Evolutionary conservation across 2,329 filamentous ascomycete species (phyloP), one percentile per base, ranked within the genome.

Genomic region (Botrytis medusae): DNA sequence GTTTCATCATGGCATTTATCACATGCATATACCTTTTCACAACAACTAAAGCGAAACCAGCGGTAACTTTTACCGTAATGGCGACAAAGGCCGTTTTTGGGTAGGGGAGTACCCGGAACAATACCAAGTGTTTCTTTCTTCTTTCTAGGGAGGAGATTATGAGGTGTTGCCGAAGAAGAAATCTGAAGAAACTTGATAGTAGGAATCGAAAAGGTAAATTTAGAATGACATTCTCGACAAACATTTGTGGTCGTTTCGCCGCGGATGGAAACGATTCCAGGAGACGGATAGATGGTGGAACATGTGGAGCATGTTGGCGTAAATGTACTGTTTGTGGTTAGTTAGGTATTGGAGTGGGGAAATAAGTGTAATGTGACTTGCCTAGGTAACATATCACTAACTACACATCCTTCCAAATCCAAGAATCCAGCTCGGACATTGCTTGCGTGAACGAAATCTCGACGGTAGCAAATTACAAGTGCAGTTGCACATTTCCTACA

Each of bases 161-260:
- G 74, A 0, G 83, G 76, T 1, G 84, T 81, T 0, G 83, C 83
- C 14, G 81, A 77, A 29, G 86, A 85, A 10, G 90, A 89, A 78
- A 95, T 89, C 76, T 90, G 86, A 46, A 95, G 86, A 82, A 97
- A 94, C 80, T 92, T 93, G 75, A 94, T 88, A 75, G 94, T 90
- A 37, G 92, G 91, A 64, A 96, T 88, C 80, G 90, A 91, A 83
- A 96, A 93, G 25, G 88, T 92, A 87, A 96, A 95, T 80, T 91
- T 92, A 71, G 86, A 86, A 84, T 96, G 93, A 81, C 93, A 97
- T 78, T 92, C 88, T 67, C 93, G 89, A 82, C 93, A 97, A 54
- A 93, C 87, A 74, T 93, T 92, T 79, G 90, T 90, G 34, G 89
- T 88, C 29, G 88, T 89, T 74, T 95, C 92, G 63, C 92, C 93